phyloP scores from a whole-genome alignment of 495 filamentous ascomycete species.

The Physcia stellaris region DNA sequence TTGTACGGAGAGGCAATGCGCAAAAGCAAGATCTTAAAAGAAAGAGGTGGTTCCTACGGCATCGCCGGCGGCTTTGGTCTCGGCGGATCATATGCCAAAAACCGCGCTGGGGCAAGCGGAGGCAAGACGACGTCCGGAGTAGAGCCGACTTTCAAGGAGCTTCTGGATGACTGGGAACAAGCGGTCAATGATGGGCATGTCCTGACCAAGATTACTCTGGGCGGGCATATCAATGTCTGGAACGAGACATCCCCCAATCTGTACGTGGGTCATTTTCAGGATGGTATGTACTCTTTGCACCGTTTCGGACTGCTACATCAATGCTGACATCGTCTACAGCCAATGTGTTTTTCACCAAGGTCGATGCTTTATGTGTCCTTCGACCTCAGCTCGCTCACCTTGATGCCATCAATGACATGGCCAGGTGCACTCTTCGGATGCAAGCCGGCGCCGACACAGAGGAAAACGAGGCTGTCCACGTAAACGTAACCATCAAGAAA shows the following conservation, averaged over 20 bases:
- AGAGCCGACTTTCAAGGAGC: constrained; percentile 17
- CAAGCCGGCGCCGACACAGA: constrained; percentile 22
- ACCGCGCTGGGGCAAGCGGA: neutral
- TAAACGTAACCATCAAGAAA: constrained; percentile 56
- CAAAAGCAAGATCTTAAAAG: constrained; percentile 37
- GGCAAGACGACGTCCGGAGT: neutral
- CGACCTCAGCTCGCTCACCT: constrained; percentile 64
- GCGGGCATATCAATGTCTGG: constrained; percentile 47
- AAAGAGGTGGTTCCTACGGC: constrained; percentile 43
- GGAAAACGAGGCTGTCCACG: constrained; percentile 42
- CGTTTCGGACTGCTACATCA: neutral
- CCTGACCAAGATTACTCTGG: constrained; percentile 46
- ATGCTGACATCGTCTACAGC: constrained; percentile 4
- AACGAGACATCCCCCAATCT: constrained; percentile 27
- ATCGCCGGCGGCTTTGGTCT: constrained; percentile 49
- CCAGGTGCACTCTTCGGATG: constrained; percentile 16
- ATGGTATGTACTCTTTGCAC: neutral
- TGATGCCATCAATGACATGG: constrained; percentile 47
- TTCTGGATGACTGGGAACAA: constrained; percentile 32
- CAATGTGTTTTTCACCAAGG: constrained; percentile 18
- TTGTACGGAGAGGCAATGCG: constrained; percentile 53
- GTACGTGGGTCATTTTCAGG: too few relatives aligned
- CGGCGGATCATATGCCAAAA: too few relatives aligned
- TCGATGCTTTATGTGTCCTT: constrained; percentile 57
- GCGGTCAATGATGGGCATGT: constrained; percentile 36